phyloP scores from a whole-genome alignment of 2,329 filamentous ascomycete species.

The Ilyonectria mors-panacis region DNA sequence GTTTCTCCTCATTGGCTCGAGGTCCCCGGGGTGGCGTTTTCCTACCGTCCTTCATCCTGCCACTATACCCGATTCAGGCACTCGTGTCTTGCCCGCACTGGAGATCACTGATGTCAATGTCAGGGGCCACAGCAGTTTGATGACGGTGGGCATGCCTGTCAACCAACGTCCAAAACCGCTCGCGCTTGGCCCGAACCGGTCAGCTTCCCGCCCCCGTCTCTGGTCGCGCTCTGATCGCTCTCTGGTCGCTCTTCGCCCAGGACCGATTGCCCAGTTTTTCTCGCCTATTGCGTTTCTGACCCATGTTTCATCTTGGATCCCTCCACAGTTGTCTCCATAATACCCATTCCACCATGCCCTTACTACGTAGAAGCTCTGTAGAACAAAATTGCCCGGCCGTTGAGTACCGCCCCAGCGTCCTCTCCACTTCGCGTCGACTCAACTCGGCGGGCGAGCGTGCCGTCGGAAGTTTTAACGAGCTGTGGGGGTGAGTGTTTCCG shows the following conservation, averaged over 20 bases:
- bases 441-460: conserved; percentile 39
- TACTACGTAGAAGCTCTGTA: conserved; percentile 36
- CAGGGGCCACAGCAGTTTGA: conserved; percentile 28
- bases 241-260: neutral
- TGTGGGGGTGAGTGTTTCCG: conserved; percentile 28
- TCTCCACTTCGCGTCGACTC: conserved; percentile 46
- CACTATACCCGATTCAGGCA: conserved; percentile 40
- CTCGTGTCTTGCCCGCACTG: conserved; percentile 41
- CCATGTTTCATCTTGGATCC: conserved; percentile 43
- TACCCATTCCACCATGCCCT: conserved; percentile 36
- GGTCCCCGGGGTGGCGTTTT: conserved; percentile 35
- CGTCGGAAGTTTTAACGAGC: conserved; percentile 31
- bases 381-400: conserved; percentile 38
- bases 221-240: neutral
- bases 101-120: conserved; percentile 48
- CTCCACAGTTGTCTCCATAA: conserved; percentile 39
- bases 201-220: conserved; percentile 6
- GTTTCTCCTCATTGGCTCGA: conserved; percentile 35
- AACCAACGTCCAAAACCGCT: conserved; percentile 25
- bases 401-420: conserved; percentile 23
- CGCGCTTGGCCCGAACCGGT: conserved; percentile 34
- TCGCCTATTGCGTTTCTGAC: conserved; percentile 21
- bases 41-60: conserved; percentile 21
- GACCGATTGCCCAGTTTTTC: conserved; percentile 9
- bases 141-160: conserved; percentile 41